These are phyloP conservation scores for Talaromyces sp. DNA, from an alignment of 2,329 filamentous ascomycete species.

Conservation along the genomic window DNA sequence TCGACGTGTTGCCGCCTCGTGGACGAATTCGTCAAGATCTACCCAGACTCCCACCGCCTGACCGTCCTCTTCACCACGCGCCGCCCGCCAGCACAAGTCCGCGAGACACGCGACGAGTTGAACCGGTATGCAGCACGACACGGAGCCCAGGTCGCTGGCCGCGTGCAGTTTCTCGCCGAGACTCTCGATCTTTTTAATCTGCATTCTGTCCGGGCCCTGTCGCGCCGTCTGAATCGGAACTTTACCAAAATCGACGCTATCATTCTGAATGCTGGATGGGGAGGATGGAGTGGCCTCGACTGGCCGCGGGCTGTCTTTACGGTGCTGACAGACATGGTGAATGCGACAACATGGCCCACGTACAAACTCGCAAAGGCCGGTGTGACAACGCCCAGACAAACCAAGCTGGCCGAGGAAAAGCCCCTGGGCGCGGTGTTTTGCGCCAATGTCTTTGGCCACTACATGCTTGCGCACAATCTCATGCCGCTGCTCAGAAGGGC, in stretches of 20 bases:
- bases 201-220: slow-evolving; percentile 50
- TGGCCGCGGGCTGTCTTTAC: slow-evolving; percentile 57
- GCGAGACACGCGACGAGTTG: slow-evolving; percentile 21
- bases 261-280: slow-evolving; percentile 82
- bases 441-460: slow-evolving; percentile 93
- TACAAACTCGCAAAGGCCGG: slow-evolving; percentile 65
- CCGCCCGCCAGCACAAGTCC: slow-evolving; percentile 62
- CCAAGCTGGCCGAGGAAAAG: slow-evolving; percentile 45
- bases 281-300: slow-evolving; percentile 75
- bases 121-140: slow-evolving; percentile 49
- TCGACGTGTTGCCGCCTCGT: slow-evolving; percentile 78
- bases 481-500: slow-evolving; percentile 62
- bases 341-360: slow-evolving; percentile 67
- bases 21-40: slow-evolving; percentile 75
- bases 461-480: slow-evolving; percentile 77
- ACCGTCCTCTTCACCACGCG: slow-evolving; percentile 81
- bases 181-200: slow-evolving; percentile 54
- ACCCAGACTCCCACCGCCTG: slow-evolving; percentile 62
- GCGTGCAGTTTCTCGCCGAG: slow-evolving; percentile 51
- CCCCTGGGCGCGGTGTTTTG: slow-evolving; percentile 76
- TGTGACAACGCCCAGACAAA: slow-evolving; percentile 50
- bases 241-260: slow-evolving; percentile 71
- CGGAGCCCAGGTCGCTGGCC: slow-evolving; percentile 35
- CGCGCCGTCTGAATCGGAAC: slow-evolving; percentile 42
- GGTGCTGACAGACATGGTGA: slow-evolving; percentile 57